Percentiles rank a stretch among this genome's conserved stretches.
Evolutionary conservation across 805 yeast genomes (phyloP).

Genomic region (Teunomyces gatunensis): DNA sequence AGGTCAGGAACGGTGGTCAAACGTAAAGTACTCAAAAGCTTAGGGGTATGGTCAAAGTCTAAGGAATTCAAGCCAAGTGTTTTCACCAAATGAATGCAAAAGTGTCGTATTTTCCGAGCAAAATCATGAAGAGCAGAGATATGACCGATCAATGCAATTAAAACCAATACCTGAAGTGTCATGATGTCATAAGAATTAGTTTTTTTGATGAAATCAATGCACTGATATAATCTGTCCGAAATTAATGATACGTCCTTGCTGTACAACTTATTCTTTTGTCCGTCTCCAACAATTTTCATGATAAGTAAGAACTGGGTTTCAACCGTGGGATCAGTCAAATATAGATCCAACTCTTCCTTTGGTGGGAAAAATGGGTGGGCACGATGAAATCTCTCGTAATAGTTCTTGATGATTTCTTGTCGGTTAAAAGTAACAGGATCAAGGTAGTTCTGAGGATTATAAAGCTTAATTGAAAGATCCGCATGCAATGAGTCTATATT

Average conservation of each 20-base stretch:
- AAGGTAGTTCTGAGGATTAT: conserved; percentile 16
- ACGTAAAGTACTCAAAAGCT: conserved; percentile 12
- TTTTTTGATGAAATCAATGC: conserved; percentile 12
- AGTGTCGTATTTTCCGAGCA: conserved; percentile 41
- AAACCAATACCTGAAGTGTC: conserved; percentile 40
- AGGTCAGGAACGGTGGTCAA: conserved; percentile 11
- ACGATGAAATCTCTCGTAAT: conserved; percentile 37
- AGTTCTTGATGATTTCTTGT: conserved; percentile 16
- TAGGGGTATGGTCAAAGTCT: conserved; percentile 24
- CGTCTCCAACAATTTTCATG: conserved; percentile 51
- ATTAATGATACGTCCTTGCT: conserved; percentile 11
- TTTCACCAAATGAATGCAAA: conserved; percentile 37
- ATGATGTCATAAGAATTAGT: conserved; percentile 35
- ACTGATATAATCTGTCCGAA: conserved; percentile 18
- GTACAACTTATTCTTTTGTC: conserved; percentile 31
- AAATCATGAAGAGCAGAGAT: conserved; percentile 51
- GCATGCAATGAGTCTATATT: neutral
- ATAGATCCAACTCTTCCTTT: conserved; percentile 28
- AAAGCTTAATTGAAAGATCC: conserved; percentile 2
- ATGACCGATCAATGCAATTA: conserved; percentile 45
- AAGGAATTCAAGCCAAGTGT: conserved; percentile 38
- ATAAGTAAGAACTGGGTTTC: conserved; percentile 43
- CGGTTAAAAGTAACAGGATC: conserved; percentile 14
- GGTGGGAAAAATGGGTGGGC: conserved; percentile 51
- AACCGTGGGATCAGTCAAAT: conserved; percentile 29